Conservation (phyloP, 495 filamentous ascomycete species). For the Pseudomonodictys pantanalensis region DNA sequence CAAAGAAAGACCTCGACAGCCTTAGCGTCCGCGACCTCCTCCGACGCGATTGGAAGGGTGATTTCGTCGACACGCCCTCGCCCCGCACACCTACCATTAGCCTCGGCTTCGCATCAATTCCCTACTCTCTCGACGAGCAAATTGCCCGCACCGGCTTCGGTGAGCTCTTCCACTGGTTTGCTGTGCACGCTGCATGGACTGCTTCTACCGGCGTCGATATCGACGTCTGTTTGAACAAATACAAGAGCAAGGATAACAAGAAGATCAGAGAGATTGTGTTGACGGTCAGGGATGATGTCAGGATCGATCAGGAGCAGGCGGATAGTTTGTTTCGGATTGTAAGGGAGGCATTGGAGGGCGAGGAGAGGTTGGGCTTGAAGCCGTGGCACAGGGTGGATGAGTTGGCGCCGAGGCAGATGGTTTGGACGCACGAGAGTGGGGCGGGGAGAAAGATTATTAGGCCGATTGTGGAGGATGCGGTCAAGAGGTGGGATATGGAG, state of each 20-base stretch:
- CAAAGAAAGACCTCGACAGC: constrained; percentile 29
- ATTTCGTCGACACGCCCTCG: constrained; percentile 33
- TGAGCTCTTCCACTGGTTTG: constrained; percentile 37
- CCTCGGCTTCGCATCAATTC: constrained; percentile 35
- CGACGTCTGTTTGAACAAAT: constrained; percentile 28
- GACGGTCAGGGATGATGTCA: constrained; percentile 31
- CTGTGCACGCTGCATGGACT: constrained; percentile 35
- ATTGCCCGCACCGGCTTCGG: constrained; percentile 33
- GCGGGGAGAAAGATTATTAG: constrained; percentile 29
- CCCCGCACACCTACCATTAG: constrained; percentile 29
- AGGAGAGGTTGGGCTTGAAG: constrained; percentile 16
- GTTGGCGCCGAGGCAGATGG: constrained; percentile 33
- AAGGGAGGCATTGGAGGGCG: constrained; percentile 22
- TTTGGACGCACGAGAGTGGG: constrained; percentile 32
- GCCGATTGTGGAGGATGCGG: constrained; percentile 34
- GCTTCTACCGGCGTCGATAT: constrained; percentile 31
- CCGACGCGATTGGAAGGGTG: constrained; percentile 34
- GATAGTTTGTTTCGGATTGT: constrained; percentile 30
- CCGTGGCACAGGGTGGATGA: constrained; percentile 29
- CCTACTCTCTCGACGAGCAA: constrained; percentile 33
- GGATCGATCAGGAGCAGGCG: constrained; percentile 32
- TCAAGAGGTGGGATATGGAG: constrained; percentile 26
- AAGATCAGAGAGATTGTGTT: constrained; percentile 36
- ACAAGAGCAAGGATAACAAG: constrained; percentile 24
- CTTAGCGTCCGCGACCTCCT: constrained; percentile 32